These are phyloP conservation scores for Sugiyamaella smithiae DNA, from an alignment of 805 yeast genomes.

Conservation along the genomic window DNA sequence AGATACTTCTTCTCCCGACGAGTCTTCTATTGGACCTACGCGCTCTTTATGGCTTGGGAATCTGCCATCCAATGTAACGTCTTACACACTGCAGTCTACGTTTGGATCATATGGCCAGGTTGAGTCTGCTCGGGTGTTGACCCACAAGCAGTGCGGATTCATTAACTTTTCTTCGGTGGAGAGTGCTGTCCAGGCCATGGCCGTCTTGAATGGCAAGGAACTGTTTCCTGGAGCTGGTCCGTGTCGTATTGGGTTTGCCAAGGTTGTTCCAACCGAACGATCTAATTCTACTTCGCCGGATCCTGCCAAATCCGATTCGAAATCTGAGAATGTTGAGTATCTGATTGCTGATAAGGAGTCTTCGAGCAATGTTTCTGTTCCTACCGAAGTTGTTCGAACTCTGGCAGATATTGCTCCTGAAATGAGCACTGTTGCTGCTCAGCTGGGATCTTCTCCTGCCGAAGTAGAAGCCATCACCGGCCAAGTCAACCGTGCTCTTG, in stretches of 20 bases:
- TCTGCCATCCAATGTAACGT: slow-evolving; percentile 58
- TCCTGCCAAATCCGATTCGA: background rate
- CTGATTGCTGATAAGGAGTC: slow-evolving; percentile 17
- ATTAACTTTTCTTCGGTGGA: slow-evolving; percentile 73
- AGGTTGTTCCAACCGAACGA: slow-evolving; percentile 37
- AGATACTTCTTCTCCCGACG: slow-evolving; percentile 49
- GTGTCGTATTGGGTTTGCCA: slow-evolving; percentile 81
- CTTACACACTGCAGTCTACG: slow-evolving; percentile 58
- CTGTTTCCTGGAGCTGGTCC: slow-evolving; percentile 72
- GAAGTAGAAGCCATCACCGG: slow-evolving; percentile 29
- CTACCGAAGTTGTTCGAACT: slow-evolving; percentile 23
- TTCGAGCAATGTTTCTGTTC: slow-evolving; percentile 12
- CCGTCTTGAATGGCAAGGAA: slow-evolving; percentile 77
- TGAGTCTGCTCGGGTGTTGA: slow-evolving; percentile 57
- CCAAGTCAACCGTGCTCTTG: slow-evolving; percentile 33
- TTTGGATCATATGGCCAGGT: slow-evolving; percentile 62
- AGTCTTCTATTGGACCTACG: slow-evolving; percentile 49
- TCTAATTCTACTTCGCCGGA: slow-evolving; percentile 10
- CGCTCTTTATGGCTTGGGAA: slow-evolving; percentile 77
- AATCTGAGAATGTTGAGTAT: slow-evolving; percentile 13
- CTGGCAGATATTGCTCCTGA: slow-evolving; percentile 32
- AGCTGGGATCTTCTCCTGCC: slow-evolving; percentile 35
- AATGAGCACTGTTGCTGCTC: slow-evolving; percentile 30
- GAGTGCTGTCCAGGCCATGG: slow-evolving; percentile 74
- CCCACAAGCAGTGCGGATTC: slow-evolving; percentile 46